phyloP scores from a whole-genome alignment of 2,329 filamentous ascomycete genomes.

The Pseudogymnoascus sp. region DNA sequence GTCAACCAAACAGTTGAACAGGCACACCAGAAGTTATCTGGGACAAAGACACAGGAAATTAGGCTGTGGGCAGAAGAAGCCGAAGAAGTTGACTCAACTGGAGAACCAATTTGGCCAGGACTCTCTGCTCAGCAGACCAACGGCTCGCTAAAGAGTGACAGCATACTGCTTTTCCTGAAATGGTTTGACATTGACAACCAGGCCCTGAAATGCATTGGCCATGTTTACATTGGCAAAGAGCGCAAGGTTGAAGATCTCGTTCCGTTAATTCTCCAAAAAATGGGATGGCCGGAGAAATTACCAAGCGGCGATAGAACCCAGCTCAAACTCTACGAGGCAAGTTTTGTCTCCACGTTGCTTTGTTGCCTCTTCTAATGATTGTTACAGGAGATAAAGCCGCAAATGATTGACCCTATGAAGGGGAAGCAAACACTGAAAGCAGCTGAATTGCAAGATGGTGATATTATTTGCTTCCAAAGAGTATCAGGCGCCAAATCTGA shows the following conservation, averaged over 20 bases:
- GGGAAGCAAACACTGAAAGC: constrained; percentile 80
- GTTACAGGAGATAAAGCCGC: constrained; percentile 80
- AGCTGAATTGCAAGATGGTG: constrained; percentile 93
- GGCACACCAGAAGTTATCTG: constrained; percentile 56
- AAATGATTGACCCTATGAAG: constrained; percentile 94
- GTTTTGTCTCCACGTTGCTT: constrained; percentile 15
- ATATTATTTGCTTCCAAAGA: constrained; percentile 91
- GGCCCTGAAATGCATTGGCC: constrained; percentile 66
- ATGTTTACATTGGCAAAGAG: constrained; percentile 80
- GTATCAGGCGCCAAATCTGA: constrained; percentile 40
- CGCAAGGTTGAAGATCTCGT: constrained; percentile 83
- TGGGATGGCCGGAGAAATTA: constrained; percentile 78
- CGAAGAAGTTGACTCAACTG: constrained; percentile 58
- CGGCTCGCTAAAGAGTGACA: constrained; percentile 50
- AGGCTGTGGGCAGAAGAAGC: constrained; percentile 82
- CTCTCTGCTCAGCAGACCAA: constrained; percentile 51
- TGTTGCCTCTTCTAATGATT: constrained; percentile 18
- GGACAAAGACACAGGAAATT: constrained; percentile 60
- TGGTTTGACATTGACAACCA: constrained; percentile 78
- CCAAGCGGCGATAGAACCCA: constrained; percentile 52
- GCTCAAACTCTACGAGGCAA: constrained; percentile 70
- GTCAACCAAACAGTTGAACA: constrained; percentile 72
- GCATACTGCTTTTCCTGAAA: constrained; percentile 83
- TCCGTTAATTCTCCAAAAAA: constrained; percentile 67
- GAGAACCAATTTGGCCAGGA: constrained; percentile 65